Percentiles rank a stretch among this genome's conserved stretches.
These are phyloP conservation scores for Monosporozyma solicola DNA, from an alignment of 805 yeast species.

Conservation along the genomic window DNA sequence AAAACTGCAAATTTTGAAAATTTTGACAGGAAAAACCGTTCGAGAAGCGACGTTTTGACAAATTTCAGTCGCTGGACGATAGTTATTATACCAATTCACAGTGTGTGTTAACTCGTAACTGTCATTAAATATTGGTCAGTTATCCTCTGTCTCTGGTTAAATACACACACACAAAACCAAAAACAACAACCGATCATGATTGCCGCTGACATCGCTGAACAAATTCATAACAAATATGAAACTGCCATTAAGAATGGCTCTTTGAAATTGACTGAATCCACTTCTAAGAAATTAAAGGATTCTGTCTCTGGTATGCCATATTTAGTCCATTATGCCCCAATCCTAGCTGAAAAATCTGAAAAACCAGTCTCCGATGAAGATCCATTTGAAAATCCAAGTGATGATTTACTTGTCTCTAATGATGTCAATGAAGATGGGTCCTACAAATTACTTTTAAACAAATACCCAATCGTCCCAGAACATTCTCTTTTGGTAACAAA, in stretches of 20 bases:
- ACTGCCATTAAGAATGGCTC: constrained; percentile 39
- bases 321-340: constrained; percentile 27
- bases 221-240: constrained; percentile 35
- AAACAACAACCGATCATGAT: not conserved
- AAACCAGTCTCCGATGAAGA: constrained; percentile 33
- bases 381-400: constrained; percentile 79
- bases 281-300: constrained; percentile 28
- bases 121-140: too few relatives aligned
- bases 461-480: constrained; percentile 72
- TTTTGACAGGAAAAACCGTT: too few relatives aligned
- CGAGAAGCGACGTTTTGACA: too few relatives aligned
- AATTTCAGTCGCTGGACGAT: too few relatives aligned
- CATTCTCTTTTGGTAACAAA: constrained; percentile 77
- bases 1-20: too few relatives aligned
- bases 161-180: not conserved
- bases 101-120: too few relatives aligned
- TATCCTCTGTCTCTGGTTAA: not conserved
- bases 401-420: constrained; percentile 53
- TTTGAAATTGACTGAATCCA: constrained; percentile 45
- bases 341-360: constrained; percentile 31
- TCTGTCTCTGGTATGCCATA: constrained; percentile 26
- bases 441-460: constrained; percentile 67
- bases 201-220: constrained; percentile 33
- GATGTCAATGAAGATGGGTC: constrained; percentile 38
- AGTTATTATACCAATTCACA: too few relatives aligned